Conservation (phyloP, 2,329 filamentous ascomycete species). For the Emergomyces orientalis region DNA sequence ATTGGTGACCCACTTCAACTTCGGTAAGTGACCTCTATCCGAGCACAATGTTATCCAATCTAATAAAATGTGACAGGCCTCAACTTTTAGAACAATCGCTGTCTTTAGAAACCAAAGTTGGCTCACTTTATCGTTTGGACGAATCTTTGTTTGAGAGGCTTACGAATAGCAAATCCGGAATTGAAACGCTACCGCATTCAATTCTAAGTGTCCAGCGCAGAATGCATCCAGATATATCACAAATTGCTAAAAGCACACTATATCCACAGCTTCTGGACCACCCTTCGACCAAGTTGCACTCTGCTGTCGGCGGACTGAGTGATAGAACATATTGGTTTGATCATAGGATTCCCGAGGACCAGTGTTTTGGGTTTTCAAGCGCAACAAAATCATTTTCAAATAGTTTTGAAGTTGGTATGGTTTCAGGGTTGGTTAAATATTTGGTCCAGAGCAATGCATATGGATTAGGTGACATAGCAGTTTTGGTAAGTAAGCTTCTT, state of each 20-base stretch:
- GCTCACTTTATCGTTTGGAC: conserved; percentile 47
- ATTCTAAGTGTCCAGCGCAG: conserved; percentile 23
- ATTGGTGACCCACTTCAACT: conserved; percentile 31
- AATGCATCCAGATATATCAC: conserved; percentile 26
- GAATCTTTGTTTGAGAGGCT: conserved; percentile 54
- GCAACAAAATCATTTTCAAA: conserved; percentile 23
- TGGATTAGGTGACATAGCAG: conserved; percentile 23
- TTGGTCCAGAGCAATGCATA: conserved; percentile 22
- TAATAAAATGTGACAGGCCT: conserved; percentile 43
- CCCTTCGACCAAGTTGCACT: conserved; percentile 11
- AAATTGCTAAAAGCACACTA: conserved; percentile 19
- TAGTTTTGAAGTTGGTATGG: conserved; percentile 23
- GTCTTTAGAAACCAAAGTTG: conserved; percentile 42
- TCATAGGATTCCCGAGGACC: conserved; percentile 21
- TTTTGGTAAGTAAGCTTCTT: conserved; percentile 15
- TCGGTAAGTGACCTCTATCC: conserved; percentile 47
- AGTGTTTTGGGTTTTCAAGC: conserved; percentile 3
- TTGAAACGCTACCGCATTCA: conserved; percentile 19
- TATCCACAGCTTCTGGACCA: conserved; percentile 23
- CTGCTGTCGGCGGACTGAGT: conserved; percentile 19
- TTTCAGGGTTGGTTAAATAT: conserved; percentile 21
- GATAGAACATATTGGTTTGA: conserved; percentile 25
- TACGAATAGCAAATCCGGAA: conserved; percentile 13
- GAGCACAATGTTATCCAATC: conserved; percentile 41
- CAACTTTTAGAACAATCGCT: conserved; percentile 35